Evolutionary conservation across 2,329 filamentous ascomycete species (phyloP), one percentile per base, ranked within the genome.

Genomic region (Beauveria rudraprayagi): DNA sequence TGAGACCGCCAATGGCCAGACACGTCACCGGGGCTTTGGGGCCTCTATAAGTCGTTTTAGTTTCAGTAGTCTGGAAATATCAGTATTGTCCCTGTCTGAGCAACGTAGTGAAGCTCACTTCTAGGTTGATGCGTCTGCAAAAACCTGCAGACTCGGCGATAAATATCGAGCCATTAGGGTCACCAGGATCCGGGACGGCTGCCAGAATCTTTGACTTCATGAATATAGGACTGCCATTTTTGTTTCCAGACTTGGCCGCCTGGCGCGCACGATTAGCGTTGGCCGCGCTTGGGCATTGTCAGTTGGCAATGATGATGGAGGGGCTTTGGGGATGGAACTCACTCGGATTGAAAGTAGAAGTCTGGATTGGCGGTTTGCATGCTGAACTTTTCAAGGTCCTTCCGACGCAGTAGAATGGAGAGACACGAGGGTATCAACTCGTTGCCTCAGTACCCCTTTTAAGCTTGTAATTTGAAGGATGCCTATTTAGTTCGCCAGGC

Each of bases 331-430:
- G 26, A 40, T 24, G 52, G 19, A 26, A 73, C 86, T 75, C 77
- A 94, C 91, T 92, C 89, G 34, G 92, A 95, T 75, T 97, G 90
- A 71, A 97, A 97, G 78, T 95, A 97, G 70, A 94, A 85, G 34
- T 89, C 87, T 56, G 87, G 82, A 70, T 96, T 84, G 56, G 83
- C 82, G 30, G 89, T 89, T 65, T 85, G 82, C 73, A 89, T 62
- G 26, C 24, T 61, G 60, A n/a, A 9, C 11, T 16, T 16, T 7
- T 22, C 4, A 3, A 7, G 16, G 3, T 22, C 10, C 10, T 14
- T 43, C 8, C 34, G 34, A 14, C 24, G 40, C 22, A 56, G 17
- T 34, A 9, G 7, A n/a, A 8, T 28, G 3, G 5, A 37, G 16
- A 24, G 10, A 14, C 10, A 11, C 40, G 37, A 43, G n/a, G 44